Percentiles rank a stretch among this genome's conserved stretches.
These are phyloP conservation scores for Candida sithepensis DNA, from an alignment of 805 yeast species.

Conservation along the genomic window DNA sequence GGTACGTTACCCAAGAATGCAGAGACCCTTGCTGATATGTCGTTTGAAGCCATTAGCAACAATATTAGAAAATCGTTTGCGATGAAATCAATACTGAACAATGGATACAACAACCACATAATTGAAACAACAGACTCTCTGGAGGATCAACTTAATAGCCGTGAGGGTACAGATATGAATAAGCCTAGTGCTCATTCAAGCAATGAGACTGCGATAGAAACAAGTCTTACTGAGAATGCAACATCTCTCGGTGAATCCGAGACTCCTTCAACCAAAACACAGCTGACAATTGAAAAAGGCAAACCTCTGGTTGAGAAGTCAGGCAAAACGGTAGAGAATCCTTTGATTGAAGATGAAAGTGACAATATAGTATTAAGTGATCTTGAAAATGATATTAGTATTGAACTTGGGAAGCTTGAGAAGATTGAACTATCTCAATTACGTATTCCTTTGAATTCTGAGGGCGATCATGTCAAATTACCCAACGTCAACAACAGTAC, in stretches of 20 bases:
- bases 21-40: slow-evolving; percentile 19
- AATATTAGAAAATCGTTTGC: slow-evolving; percentile 31
- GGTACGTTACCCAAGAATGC: no score
- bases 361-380: slow-evolving; percentile 2
- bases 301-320: background rate
- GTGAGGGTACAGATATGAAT: no score
- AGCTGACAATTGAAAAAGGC: background rate
- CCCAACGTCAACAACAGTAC: slow-evolving; percentile 19
- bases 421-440: slow-evolving; percentile 28
- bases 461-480: slow-evolving; percentile 6
- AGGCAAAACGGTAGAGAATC: background rate
- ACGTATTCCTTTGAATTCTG: slow-evolving; percentile 21
- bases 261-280: background rate
- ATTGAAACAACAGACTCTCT: no score
- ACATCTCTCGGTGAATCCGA: background rate
- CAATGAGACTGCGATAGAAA: no score
- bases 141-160: no score
- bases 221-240: background rate
- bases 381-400: slow-evolving; percentile 5
- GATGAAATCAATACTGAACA: slow-evolving; percentile 9
- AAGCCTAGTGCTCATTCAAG: background rate
- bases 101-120: background rate
- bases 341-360: background rate
- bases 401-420: slow-evolving; percentile 26
- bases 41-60: slow-evolving; percentile 29